phyloP scores from a whole-genome alignment of 208 protist species.

The Leishmania lainsoni region DNA sequence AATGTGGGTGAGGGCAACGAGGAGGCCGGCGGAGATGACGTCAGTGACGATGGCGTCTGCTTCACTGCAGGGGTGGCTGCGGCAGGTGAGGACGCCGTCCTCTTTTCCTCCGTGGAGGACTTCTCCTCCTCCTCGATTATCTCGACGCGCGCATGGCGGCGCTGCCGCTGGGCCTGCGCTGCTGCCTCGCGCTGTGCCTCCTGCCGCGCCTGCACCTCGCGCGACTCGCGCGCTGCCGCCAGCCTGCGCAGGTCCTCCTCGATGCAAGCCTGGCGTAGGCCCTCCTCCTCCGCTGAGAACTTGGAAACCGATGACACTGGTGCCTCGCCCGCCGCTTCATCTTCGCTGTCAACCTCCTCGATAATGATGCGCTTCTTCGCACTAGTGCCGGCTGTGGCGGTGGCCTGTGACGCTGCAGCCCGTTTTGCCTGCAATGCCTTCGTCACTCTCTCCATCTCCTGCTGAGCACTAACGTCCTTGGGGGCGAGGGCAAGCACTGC shows the following conservation, averaged over 20 bases:
- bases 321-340: slow-evolving; percentile 20
- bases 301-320: not conserved
- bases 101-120: not conserved
- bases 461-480: slow-evolving; percentile 63
- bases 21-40: not conserved
- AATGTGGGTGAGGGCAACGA: not conserved
- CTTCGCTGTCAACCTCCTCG: slow-evolving; percentile 85
- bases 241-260: slow-evolving; percentile 52
- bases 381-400: slow-evolving; percentile 9
- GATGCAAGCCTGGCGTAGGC: slow-evolving; percentile 32
- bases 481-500: slow-evolving; percentile 82
- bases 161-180: slow-evolving; percentile 33
- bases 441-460: slow-evolving; percentile 76
- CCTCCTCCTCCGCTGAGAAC: slow-evolving; percentile 31
- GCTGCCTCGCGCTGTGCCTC: slow-evolving; percentile 39
- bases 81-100: slow-evolving; percentile 13
- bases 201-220: slow-evolving; percentile 35
- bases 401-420: not conserved
- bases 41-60: slow-evolving; percentile 4
- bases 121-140: slow-evolving; percentile 68
- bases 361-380: slow-evolving; percentile 82
- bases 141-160: slow-evolving; percentile 67
- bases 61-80: slow-evolving; percentile 2
- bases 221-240: slow-evolving; percentile 15
- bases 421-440: slow-evolving; percentile 71